Conservation (phyloP, 805 yeast species). For the Schwanniomyces sp. region DNA sequence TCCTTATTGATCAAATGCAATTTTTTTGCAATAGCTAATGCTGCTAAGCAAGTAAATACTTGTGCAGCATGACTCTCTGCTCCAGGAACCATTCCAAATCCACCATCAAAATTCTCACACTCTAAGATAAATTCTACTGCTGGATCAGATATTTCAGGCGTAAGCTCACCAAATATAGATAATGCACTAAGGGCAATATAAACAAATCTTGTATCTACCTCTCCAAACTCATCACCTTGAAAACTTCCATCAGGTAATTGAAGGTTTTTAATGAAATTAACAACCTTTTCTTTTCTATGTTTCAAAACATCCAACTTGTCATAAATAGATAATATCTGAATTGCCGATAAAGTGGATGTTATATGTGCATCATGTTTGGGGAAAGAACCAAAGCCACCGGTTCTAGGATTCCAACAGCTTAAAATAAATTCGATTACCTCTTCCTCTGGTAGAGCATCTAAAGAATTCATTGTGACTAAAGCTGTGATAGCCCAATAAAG, state of each 20-base stretch:
- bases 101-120: slow-evolving; percentile 94
- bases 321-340: slow-evolving; percentile 74
- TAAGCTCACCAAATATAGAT: slow-evolving; percentile 64
- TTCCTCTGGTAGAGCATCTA: slow-evolving; percentile 52
- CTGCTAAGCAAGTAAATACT: slow-evolving; percentile 80
- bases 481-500: slow-evolving; percentile 95
- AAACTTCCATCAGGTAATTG: slow-evolving; percentile 71
- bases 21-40: slow-evolving; percentile 65
- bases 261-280: slow-evolving; percentile 31
- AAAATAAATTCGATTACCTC: slow-evolving; percentile 70
- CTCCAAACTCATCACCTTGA: slow-evolving; percentile 90
- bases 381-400: slow-evolving; percentile 88
- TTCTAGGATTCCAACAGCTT: slow-evolving; percentile 55
- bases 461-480: slow-evolving; percentile 55
- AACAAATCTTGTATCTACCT: slow-evolving; percentile 87
- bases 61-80: slow-evolving; percentile 96
- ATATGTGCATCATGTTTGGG: slow-evolving; percentile 90
- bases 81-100: slow-evolving; percentile 90
- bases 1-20: slow-evolving; percentile 45
- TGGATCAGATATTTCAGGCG: slow-evolving; percentile 52
- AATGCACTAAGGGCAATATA: slow-evolving; percentile 78
- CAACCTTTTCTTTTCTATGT: slow-evolving; percentile 24
- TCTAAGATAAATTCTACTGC: slow-evolving; percentile 63
- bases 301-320: slow-evolving; percentile 51
- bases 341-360: slow-evolving; percentile 78